These are phyloP conservation scores for Aspergillus neotritici DNA, from an alignment of 2,329 filamentous ascomycete genomes.

Conservation along the genomic window DNA sequence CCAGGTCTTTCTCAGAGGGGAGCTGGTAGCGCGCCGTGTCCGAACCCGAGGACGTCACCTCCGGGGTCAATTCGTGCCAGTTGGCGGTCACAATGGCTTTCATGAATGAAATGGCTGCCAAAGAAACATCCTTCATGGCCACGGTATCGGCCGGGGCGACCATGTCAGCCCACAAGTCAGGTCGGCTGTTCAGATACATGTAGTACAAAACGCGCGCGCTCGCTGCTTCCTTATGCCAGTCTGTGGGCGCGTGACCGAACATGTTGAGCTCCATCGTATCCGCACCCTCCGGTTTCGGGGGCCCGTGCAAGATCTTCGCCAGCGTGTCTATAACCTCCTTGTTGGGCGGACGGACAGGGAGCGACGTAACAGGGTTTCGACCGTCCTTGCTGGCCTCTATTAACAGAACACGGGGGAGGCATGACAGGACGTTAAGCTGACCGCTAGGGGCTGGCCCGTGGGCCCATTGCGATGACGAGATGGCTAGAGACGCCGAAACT, in stretches of 20 bases:
- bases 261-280: conserved; percentile 29
- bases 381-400: conserved; percentile 40
- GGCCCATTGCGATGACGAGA: conserved; percentile 47
- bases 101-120: conserved; percentile 51
- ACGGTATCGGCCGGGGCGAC: conserved; percentile 51
- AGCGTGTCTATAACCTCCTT: conserved; percentile 51
- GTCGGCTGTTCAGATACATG: conserved; percentile 48
- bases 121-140: conserved; percentile 52
- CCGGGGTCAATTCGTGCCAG: conserved; percentile 43
- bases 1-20: conserved; percentile 37
- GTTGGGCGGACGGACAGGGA: conserved; percentile 50
- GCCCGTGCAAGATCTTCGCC: conserved; percentile 53
- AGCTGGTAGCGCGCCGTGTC: conserved; percentile 29
- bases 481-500: conserved; percentile 42
- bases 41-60: conserved; percentile 20
- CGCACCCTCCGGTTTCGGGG: conserved; percentile 24
- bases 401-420: conserved; percentile 50
- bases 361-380: conserved; percentile 42
- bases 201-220: conserved; percentile 53
- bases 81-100: conserved; percentile 49
- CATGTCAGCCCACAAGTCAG: conserved; percentile 49
- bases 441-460: conserved; percentile 50
- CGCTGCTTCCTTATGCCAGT: conserved; percentile 44
- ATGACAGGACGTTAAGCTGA: conserved; percentile 54
- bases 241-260: conserved; percentile 32